phyloP scores from a whole-genome alignment of 2,329 filamentous ascomycete species.

The Gaeumannomyces sp. region DNA sequence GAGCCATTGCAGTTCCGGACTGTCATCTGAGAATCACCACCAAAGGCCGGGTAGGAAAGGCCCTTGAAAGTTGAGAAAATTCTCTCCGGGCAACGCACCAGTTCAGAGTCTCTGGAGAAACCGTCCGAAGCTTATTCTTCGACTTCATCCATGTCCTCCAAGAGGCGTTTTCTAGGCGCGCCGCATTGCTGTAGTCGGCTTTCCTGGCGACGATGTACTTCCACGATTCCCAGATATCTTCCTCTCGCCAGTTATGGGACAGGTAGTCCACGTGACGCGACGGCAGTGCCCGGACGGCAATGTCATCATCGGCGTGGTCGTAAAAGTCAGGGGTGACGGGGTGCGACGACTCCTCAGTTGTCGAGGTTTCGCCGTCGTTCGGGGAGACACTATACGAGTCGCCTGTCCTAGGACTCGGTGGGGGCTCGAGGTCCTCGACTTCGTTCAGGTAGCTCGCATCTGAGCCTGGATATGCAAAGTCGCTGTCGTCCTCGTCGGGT shows the following conservation, averaged over 20 bases:
- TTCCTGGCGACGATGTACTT: conserved; percentile 80
- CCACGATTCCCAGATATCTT: conserved; percentile 98
- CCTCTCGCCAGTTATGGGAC: conserved; percentile 87
- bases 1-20: conserved; percentile 11
- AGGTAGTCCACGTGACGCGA: conserved; percentile 93
- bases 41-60: not conserved
- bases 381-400: conserved; percentile 49
- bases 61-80: not conserved
- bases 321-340: conserved; percentile 51
- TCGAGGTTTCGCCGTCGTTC: conserved; percentile 46
- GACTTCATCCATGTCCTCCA: conserved; percentile 97
- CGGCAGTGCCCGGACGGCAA: conserved; percentile 64
- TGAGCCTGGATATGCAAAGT: not conserved
- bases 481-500: not conserved
- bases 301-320: conserved; percentile 71
- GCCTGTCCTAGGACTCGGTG: conserved; percentile 42
- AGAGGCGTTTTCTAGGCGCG: conserved; percentile 86
- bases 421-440: conserved; percentile 43
- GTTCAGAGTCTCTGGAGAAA: conserved; percentile 87
- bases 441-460: conserved; percentile 29
- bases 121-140: conserved; percentile 78
- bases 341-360: conserved; percentile 36
- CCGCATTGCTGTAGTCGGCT: conserved; percentile 72
- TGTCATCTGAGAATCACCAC: not conserved
- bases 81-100: conserved; percentile 56